Base-by-base conservation (phyloP, 768 basidiomycete genomes). In the Tylopilus plumbeoviolaceoides region DNA sequence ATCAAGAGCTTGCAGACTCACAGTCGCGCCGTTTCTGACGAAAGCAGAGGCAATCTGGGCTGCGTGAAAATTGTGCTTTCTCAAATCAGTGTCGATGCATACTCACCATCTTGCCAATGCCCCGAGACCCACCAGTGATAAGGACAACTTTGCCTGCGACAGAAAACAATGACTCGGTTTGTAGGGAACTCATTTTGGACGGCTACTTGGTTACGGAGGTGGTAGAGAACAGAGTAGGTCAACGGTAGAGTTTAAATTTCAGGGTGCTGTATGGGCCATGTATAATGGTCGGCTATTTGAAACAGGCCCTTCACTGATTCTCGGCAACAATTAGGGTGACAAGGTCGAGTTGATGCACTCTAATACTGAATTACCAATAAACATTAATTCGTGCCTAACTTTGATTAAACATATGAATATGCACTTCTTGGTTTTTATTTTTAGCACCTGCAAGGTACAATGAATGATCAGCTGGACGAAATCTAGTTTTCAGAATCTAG, bases 101-200 rank as follows among this genome's bases (percentile, higher is more conserved):
- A 66, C 72, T 55, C 46, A 78, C 81, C 81, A 82, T 83, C 70
- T 82, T 84, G 5, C 85, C 84, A 28, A 86, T 77, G 6, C 85
- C 85, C 52, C 81, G 72, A 27, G 79, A 82, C 11, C 85, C 86
- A 7, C 86, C 86, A 4, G 84, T 85, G 36, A 85, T 75, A 21
- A 87, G 72, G 5, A 84, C 82, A 15, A 79, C 72, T 54, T 78
- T 81, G 23, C 70, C 78, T 31, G 74, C 64, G 51, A 85, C 81
- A 54, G 72, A 59, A 62, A 84, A 85, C 17, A 81, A 62, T 33
- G 68, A 70, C 14, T 66, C 55, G 3, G 60, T 57, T 48, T 73
- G 60, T 36, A 75, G 67, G 15, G 71, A 68, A 55, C 55, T 64
- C 77, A 77, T 78, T 33, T 33, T 56, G 47, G 45, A 40, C 31